Conservation (phyloP, 768 basidiomycete species). For the Boletus sp. region DNA sequence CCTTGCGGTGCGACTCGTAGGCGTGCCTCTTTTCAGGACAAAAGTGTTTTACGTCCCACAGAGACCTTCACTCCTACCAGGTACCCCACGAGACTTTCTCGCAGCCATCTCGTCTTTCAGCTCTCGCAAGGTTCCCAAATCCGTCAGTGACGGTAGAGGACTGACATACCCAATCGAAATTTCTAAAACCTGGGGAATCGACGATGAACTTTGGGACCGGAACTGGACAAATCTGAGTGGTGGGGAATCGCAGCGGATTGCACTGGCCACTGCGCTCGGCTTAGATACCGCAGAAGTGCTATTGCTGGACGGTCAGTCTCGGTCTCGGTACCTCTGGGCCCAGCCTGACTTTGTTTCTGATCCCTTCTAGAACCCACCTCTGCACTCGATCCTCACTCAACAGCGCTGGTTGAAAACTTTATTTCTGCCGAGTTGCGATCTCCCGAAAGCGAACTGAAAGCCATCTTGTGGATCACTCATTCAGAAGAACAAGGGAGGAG, state of each 20-base stretch:
- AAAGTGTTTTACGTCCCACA: constrained; percentile 86
- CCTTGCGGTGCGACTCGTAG: constrained; percentile 35
- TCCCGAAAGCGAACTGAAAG: constrained; percentile 53
- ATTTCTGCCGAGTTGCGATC: constrained; percentile 53
- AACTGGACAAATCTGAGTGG: constrained; percentile 81
- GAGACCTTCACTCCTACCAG: constrained; percentile 81
- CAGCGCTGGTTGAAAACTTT: constrained; percentile 61
- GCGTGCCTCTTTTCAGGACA: constrained; percentile 76
- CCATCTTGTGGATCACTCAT: constrained; percentile 87
- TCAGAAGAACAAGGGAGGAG: constrained; percentile 76
- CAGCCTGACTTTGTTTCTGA: background rate
- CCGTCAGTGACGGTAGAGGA: constrained; percentile 24
- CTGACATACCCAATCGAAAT: constrained; percentile 49
- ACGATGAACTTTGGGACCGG: constrained; percentile 69
- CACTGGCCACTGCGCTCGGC: constrained; percentile 71
- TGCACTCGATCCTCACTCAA: constrained; percentile 73
- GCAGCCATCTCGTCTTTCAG: constrained; percentile 51
- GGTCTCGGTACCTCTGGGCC: background rate
- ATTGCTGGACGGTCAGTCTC: constrained; percentile 68
- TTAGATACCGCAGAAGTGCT: constrained; percentile 75
- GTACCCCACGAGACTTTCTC: constrained; percentile 75
- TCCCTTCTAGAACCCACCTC: constrained; percentile 76
- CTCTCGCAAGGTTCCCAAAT: constrained; percentile 36
- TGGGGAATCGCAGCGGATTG: constrained; percentile 84
- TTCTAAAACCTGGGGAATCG: constrained; percentile 64